Conservation (phyloP, 2,329 filamentous ascomycete species). For the Kalaharituber pfeilii region DNA sequence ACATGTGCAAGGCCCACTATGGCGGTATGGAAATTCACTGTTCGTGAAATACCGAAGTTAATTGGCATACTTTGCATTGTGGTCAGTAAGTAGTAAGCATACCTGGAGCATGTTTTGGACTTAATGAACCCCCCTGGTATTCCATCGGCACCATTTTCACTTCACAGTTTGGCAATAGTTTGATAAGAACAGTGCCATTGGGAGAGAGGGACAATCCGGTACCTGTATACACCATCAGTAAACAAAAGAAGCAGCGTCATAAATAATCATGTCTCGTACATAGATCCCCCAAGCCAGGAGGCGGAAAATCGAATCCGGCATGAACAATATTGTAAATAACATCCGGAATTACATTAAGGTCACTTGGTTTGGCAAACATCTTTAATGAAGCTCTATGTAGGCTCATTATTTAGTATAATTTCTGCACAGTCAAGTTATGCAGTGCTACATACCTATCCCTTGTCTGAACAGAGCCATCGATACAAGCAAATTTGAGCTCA, state of each 20-base stretch:
- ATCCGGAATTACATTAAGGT: conserved; percentile 10
- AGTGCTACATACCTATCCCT: conserved; percentile 46
- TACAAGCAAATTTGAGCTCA: conserved; percentile 53
- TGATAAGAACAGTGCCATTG: conserved; percentile 32
- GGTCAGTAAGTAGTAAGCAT: conserved; percentile 3
- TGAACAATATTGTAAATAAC: conserved; percentile 21
- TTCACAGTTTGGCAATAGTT: conserved; percentile 30
- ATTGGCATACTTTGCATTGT: neutral
- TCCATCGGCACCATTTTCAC: conserved; percentile 30
- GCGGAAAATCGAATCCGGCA: conserved; percentile 21
- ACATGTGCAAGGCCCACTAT: conserved; percentile 30
- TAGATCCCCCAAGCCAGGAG: conserved; percentile 3
- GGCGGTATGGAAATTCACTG: conserved; percentile 25
- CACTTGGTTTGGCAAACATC: conserved; percentile 3
- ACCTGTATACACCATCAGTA: conserved; percentile 8
- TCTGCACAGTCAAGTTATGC: conserved; percentile 38
- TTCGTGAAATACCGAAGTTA: neutral
- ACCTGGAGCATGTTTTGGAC: conserved; percentile 6
- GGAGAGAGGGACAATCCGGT: conserved; percentile 33
- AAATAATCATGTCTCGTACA: no score
- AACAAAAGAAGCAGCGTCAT: neutral
- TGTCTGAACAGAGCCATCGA: conserved; percentile 67
- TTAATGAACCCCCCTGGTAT: conserved; percentile 25
- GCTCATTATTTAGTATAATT: conserved; percentile 33
- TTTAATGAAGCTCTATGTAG: conserved; percentile 13